These are phyloP conservation scores for Xerocomus nothofagi DNA, from an alignment of 1,284 basidiomycete species.

Conservation along the genomic window DNA sequence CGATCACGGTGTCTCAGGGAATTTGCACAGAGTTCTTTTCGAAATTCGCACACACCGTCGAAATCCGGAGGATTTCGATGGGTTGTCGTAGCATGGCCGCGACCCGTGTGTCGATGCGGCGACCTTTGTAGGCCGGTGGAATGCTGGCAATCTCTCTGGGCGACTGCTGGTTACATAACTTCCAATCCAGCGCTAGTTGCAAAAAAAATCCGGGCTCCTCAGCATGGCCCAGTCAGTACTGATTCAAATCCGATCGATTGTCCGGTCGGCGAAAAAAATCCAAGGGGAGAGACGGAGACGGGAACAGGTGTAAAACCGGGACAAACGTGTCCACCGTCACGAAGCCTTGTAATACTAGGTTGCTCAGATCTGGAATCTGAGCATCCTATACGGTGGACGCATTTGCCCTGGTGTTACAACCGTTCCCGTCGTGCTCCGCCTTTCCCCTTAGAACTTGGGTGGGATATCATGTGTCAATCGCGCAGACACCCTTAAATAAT, in stretches of 20 bases:
- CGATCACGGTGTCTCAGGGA: slow-evolving; percentile 2
- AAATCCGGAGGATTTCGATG: slow-evolving; percentile 1
- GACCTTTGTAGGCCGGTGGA: too few species aligned
- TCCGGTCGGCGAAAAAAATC: slow-evolving; percentile 11
- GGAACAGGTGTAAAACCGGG: too few species aligned
- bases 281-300: too few species aligned
- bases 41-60: not conserved
- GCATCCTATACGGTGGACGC: slow-evolving; percentile 1
- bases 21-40: not conserved
- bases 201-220: slow-evolving; percentile 18
- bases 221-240: not conserved
- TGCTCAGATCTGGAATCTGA: slow-evolving; percentile 29
- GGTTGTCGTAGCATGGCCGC: not conserved
- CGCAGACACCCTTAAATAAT: slow-evolving; percentile 4
- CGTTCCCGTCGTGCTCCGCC: slow-evolving; percentile 25
- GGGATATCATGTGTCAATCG: slow-evolving; percentile 2
- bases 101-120: slow-evolving; percentile 27
- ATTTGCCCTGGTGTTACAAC: slow-evolving; percentile 8
- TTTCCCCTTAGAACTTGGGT: slow-evolving; percentile 1
- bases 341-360: too few species aligned
- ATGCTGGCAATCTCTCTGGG: slow-evolving; percentile 11
- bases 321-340: too few species aligned
- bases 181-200: slow-evolving; percentile 3
- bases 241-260: slow-evolving; percentile 16
- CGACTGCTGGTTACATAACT: slow-evolving; percentile 18